These are phyloP conservation scores for Jackrogersella multiformis DNA, from an alignment of 495 filamentous ascomycete genomes.

Conservation along the genomic window DNA sequence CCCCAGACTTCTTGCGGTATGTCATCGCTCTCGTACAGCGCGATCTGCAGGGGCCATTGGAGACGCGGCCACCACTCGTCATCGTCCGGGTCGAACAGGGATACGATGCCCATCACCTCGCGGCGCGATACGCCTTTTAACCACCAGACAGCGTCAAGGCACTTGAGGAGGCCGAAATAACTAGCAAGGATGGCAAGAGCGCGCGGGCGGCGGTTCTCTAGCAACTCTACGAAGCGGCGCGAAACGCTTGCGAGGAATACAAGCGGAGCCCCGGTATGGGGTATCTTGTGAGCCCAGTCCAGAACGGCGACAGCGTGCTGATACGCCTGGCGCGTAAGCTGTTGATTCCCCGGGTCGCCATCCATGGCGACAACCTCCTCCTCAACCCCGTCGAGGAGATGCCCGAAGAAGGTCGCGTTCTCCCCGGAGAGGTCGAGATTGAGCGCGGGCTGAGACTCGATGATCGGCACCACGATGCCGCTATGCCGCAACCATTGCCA, in stretches of 20 bases:
- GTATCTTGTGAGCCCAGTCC: conserved; percentile 66
- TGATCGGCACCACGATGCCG: conserved; percentile 60
- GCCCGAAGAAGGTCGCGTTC: conserved; percentile 59
- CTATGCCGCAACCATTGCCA: conserved; percentile 63
- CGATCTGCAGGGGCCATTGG: conserved; percentile 64
- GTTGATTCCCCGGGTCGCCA: conserved; percentile 12
- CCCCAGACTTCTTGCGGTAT: conserved; percentile 64
- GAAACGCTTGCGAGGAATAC: conserved; percentile 68
- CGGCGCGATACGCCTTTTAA: conserved; percentile 64
- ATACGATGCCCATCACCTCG: conserved; percentile 64
- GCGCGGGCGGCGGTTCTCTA: conserved; percentile 59
- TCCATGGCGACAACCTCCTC: conserved; percentile 54
- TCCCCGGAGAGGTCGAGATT: conserved; percentile 56
- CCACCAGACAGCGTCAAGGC: conserved; percentile 65
- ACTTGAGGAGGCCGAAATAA: conserved; percentile 65
- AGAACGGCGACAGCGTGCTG: conserved; percentile 64
- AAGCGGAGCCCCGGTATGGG: conserved; percentile 61
- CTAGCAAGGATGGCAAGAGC: conserved; percentile 64
- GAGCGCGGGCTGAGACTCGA: conserved; percentile 63
- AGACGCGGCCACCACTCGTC: conserved; percentile 65
- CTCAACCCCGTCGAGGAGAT: conserved; percentile 60
- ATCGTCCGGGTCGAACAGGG: conserved; percentile 58
- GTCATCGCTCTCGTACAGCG: conserved; percentile 53
- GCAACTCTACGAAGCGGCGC: conserved; percentile 62
- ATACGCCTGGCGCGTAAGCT: conserved; percentile 60